Evolutionary conservation across 2,329 filamentous ascomycete genomes (phyloP), one percentile per base, ranked within the genome.

Genomic region (Epicoccum sorghinum): DNA sequence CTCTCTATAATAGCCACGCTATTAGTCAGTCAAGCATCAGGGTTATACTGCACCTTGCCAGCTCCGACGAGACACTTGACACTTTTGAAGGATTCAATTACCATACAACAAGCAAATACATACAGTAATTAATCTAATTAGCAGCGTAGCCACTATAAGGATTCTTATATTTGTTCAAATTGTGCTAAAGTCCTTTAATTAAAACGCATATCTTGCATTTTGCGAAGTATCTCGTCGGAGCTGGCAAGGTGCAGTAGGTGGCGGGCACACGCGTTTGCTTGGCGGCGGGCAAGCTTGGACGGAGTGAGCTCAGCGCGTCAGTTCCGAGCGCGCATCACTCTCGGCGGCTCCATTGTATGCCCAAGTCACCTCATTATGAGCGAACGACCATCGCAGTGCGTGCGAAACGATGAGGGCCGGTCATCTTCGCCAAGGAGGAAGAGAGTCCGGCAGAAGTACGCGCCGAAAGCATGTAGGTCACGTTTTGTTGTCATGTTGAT

Each of bases 401-500:
- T 44, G 22, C 55, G 47, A 27, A 55, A 58, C 43, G 67, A 66
- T 27, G 65, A 64, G 37, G 67, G 66, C 7, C 42, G 55, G 39
- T 64, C 67, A 12, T 59, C 60, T 29, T 71, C 69, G 37, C 70
- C 71, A 13, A 73, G 69, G 59, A 65, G 71, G 40, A 74, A 74
- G 62, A 74, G 72, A 58, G 58, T 68, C 22, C 68, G 71, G 14
- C 66, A 71, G 55, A 73, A 73, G 55, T 74, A 74, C 50, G 68
- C 71, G 36, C 65, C 68, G 36, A 69, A 70, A 61, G 70, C 70
- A 36, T 73, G 71, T 72, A 66, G 44, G 70, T 66, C 46, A 52
- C 57, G 58, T 54, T 37, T 35, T 12, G 18, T 7, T 24, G 7
- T 27, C n/a, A 12, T n/a, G n/a, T n/a, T 7, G 4, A 13, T 22